Percentiles rank a stretch among this genome's conserved stretches.
phyloP scores from a whole-genome alignment of 345 rosid species.

The Anacardium occidentale region DNA sequence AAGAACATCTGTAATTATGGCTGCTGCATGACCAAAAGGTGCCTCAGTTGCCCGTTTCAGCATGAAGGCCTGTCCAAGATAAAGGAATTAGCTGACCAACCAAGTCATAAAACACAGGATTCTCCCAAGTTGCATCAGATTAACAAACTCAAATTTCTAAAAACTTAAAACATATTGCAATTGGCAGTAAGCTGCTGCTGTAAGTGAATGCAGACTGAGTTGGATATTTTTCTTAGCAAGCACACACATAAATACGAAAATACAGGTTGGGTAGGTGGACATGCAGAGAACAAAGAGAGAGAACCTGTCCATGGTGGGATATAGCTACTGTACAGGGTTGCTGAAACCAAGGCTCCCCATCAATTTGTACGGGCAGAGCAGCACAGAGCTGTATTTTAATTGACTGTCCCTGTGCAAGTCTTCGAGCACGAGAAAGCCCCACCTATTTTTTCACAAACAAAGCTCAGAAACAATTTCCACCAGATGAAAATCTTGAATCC shows the following conservation, averaged over 20 bases:
- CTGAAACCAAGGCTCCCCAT: conserved; percentile 97
- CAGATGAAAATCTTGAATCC: neutral
- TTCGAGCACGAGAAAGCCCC: conserved; percentile 90
- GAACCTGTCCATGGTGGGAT: conserved; percentile 93
- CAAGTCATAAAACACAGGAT: neutral
- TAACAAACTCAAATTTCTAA: neutral
- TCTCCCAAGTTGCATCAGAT: neutral
- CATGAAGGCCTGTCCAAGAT: conserved; percentile 81
- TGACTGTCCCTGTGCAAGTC: conserved; percentile 90
- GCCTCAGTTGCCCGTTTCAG: conserved; percentile 83
- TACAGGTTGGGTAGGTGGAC: neutral
- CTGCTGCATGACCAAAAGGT: conserved; percentile 95
- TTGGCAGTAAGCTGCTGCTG: neutral
- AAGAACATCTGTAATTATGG: conserved; percentile 82
- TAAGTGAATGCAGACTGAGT: neutral
- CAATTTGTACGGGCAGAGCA: conserved; percentile 82
- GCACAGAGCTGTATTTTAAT: conserved; percentile 86
- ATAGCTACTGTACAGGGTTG: conserved; percentile 72
- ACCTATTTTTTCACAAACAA: conserved; percentile 48
- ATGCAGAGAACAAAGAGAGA: conserved; percentile 11
- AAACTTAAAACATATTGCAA: neutral
- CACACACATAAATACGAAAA: neutral
- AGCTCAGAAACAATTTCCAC: conserved; percentile 15
- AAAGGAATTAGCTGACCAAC: conserved; percentile 6
- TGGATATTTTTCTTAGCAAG: neutral